These are phyloP conservation scores for Tuber aestivum DNA, from an alignment of 495 filamentous ascomycete species.

Conservation along the genomic window DNA sequence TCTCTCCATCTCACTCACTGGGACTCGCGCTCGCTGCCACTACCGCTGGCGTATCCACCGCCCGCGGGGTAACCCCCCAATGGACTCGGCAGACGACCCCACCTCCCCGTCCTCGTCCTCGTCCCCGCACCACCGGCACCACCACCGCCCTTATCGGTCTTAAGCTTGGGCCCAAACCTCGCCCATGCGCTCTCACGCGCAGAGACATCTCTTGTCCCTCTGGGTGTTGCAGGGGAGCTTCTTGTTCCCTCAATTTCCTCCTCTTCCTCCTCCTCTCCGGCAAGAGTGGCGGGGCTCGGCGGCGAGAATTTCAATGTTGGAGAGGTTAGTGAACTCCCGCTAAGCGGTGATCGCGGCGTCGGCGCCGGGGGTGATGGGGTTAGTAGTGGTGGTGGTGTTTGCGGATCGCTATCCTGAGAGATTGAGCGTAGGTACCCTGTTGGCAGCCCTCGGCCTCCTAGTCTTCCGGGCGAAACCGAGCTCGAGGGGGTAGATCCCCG, in stretches of 20 bases:
- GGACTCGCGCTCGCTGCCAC: background rate
- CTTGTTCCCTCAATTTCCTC: constrained; percentile 13
- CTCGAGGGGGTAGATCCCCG: constrained; percentile 10
- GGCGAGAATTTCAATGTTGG: constrained; percentile 15
- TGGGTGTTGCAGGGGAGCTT: constrained; percentile 34
- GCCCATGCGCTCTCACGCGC: constrained; percentile 13
- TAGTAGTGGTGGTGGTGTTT: too few relatives aligned
- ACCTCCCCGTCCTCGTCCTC: constrained; percentile 14
- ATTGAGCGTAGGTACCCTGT: background rate
- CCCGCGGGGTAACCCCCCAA: constrained; percentile 16
- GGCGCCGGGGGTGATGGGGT: constrained; percentile 10
- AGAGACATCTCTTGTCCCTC: constrained; percentile 12
- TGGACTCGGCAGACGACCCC: constrained; percentile 38
- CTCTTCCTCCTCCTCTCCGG: constrained; percentile 2
- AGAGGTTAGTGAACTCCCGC: constrained; percentile 10
- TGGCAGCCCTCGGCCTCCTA: background rate
- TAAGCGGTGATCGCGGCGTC: constrained; percentile 7
- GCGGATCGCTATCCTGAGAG: constrained; percentile 32
- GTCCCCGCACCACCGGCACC: background rate
- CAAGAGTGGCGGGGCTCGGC: constrained; percentile 13
- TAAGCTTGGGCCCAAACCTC: constrained; percentile 35
- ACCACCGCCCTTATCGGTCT: constrained; percentile 11
- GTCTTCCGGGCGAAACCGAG: background rate
- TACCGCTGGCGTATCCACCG: background rate
- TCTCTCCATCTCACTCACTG: background rate